Base-by-base conservation (phyloP, 768 basidiomycete species). In the Phaeolepiota aurea region DNA sequence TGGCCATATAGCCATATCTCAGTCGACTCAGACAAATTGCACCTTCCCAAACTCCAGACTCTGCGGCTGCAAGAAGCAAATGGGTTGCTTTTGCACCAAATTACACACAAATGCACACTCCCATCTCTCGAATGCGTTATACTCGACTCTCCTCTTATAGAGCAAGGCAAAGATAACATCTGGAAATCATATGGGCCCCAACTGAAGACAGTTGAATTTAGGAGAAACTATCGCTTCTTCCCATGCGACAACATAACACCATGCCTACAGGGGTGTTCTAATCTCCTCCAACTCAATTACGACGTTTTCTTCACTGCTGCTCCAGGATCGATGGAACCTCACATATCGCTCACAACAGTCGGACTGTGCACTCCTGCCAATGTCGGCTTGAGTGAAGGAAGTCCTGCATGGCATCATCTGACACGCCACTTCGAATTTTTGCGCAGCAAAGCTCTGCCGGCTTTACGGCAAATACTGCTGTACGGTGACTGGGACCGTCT, bases 151-250 rank as follows among this genome's bases (percentile, higher is more conserved):
- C 68, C 72, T 15, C 50, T 63, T 32, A 48, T 55, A 13, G 54
- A 61, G 20, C 54, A 57, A 10, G 65, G 64, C 13, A 45, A 75
- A 44, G 62, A 68, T 28, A 53, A 55, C 20, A 43, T 82, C 15
- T 79, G 76, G 77, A 57, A 65, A 22, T 48, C 48, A 13, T 69
- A 74, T 38, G 78, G 78, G 18, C 42, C 47, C 34, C 75, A 73
- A 44, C 65, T 82, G 33, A 59, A 62, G 40, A 65, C 62, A 1
- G 62, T 82, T 16, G 80, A 82, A 49, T 68, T 83, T 41, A 79
- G 80, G 22, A 67, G 59, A 45, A 70, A 74, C 52, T 47, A 77
- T 20, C 71, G 66, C 30, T 83, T 82, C 54, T 59, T 69, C 32
- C 53, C 74, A 41, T 52, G 51, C 32, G 78, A 82, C 48, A 55